These are phyloP conservation scores for Pythium periplocum DNA, from an alignment of 352 stramenopile genomes.

Conservation along the genomic window DNA sequence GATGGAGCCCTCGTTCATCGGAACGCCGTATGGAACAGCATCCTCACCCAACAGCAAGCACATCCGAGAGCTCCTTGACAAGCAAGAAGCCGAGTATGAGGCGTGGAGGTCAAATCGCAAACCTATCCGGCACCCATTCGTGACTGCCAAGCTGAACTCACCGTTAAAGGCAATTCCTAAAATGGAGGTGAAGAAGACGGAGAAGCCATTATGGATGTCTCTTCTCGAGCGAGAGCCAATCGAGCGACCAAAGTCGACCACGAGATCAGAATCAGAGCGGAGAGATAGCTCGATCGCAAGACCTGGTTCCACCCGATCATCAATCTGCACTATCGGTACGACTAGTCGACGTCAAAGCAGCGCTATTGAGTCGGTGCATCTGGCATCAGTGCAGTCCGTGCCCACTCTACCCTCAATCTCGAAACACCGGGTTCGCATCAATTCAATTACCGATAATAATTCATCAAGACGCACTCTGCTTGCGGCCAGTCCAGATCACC, in stretches of 20 bases:
- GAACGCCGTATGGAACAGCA: constrained; percentile 42
- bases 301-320: too few species aligned
- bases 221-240: constrained; percentile 11
- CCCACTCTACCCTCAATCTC: too few species aligned
- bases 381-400: too few species aligned
- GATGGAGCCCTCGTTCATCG: constrained; percentile 56
- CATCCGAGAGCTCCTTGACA: constrained; percentile 52
- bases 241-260: background rate
- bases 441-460: too few species aligned
- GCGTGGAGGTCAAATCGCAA: constrained; percentile 33
- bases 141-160: constrained; percentile 47
- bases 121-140: constrained; percentile 34
- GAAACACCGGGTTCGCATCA: too few species aligned
- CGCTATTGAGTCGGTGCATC: too few species aligned
- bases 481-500: too few species aligned
- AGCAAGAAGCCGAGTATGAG: constrained; percentile 41
- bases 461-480: too few species aligned
- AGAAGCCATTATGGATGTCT: constrained; percentile 22
- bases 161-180: constrained; percentile 13
- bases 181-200: background rate
- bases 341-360: too few species aligned
- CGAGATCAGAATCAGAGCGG: too few species aligned
- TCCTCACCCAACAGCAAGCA: constrained; percentile 25
- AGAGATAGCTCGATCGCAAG: too few species aligned
- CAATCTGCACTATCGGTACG: too few species aligned